Evolutionary conservation across 2,329 filamentous ascomycete genomes (phyloP), one percentile per base, ranked within the genome.

Genomic region (Ceratocystis huliohia): DNA sequence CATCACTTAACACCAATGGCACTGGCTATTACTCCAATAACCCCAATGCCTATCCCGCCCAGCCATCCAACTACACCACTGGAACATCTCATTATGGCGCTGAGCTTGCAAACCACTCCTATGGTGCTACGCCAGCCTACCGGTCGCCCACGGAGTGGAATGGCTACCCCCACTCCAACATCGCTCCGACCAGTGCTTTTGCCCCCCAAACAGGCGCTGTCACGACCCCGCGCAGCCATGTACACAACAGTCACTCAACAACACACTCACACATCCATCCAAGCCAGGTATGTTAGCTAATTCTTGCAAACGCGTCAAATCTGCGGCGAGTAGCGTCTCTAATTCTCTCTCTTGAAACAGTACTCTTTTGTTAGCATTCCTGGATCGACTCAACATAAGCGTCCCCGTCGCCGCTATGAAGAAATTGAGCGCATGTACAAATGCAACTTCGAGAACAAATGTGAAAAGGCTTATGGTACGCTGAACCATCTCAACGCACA

Each of bases 371-470:
- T 97, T 41, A 93, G 94, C 0, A 97, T 97, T 72, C 94, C 94
- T 1, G 94, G 94, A 70, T 91, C 93, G 13, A 92, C 96, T 74
- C 94, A 99, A 75, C 93, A 97, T 76, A 99, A 99, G 80, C 86
- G 94, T 67, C 94, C 94, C 13, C 85, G 94, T 70, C 83, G 94
- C 72, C 85, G 94, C 65, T 99, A 96, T 73, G 94, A 99, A 77
- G 94, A 99, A 75, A 99, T 99, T 72, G 94, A 99, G 79, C 87
- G 94, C 74, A 97, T 99, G 94, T 97, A 99, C 81, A 97, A 97
- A 77, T 99, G 94, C 74, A 94, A 93, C 30, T 97, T 91, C 90
- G 46, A 64, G 28, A 93, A 96, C 70, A 92, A 92, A 7, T 99
- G 94, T 74, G 94, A 99, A 77, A 99, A 99, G 78, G 94, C 94